Percentiles rank a stretch among this genome's conserved stretches.
Evolutionary conservation across 2,329 filamentous ascomycete genomes (phyloP).

Genomic region (Chaetomium strumarium): DNA sequence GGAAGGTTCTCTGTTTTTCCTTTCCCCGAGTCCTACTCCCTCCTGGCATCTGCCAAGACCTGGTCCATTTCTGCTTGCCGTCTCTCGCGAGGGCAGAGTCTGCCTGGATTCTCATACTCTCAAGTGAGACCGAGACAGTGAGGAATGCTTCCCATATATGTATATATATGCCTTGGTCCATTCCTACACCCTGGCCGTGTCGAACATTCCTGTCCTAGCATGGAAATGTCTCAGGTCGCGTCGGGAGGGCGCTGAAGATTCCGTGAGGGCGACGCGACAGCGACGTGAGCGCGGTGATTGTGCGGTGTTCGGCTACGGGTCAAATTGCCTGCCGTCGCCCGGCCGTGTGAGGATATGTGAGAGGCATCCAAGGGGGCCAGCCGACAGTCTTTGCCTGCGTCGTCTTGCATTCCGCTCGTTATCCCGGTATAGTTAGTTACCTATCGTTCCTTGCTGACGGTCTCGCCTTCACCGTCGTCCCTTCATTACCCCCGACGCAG

Average conservation of each 20-base stretch:
- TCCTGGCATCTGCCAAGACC: conserved; percentile 3
- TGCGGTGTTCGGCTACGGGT: background rate
- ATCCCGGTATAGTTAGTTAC: too few relatives aligned
- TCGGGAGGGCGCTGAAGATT: background rate
- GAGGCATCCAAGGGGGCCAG: background rate
- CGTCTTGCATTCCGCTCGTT: background rate
- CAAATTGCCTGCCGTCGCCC: background rate
- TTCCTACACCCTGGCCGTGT: background rate
- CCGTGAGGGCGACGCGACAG: background rate
- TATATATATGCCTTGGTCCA: too few relatives aligned
- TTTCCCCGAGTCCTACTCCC: background rate
- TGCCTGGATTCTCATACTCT: background rate
- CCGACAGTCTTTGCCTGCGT: background rate
- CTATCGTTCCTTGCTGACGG: background rate
- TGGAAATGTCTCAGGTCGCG: conserved; percentile 6
- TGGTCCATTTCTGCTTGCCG: background rate
- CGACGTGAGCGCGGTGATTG: background rate
- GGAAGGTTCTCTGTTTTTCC: background rate
- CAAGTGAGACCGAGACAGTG: conserved; percentile 10
- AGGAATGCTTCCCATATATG: conserved; percentile 10
- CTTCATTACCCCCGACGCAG: background rate
- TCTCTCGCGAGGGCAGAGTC: background rate
- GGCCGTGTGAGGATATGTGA: too few relatives aligned
- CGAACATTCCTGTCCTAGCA: conserved; percentile 11
- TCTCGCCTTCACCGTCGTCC: background rate